Evolutionary conservation across 345 rosid genomes (phyloP), one percentile per base, ranked within the genome.

Genomic region (Nephelium lappaceum): DNA sequence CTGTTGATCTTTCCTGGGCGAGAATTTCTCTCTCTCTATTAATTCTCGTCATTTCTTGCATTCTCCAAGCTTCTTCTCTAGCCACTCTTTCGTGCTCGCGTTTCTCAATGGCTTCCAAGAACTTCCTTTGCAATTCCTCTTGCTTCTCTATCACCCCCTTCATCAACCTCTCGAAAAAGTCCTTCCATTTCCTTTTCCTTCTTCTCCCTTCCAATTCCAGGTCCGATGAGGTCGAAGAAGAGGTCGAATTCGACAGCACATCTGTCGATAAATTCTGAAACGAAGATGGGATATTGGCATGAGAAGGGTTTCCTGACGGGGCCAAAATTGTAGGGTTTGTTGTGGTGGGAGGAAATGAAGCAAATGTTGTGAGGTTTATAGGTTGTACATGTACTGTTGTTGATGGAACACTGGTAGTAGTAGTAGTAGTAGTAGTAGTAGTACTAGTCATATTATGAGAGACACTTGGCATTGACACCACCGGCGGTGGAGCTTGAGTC

Each of bases 11-110:
- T 81, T 95, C 98, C 72, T 89, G 92, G 38, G 90, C 92, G 38
- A 93, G 77, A 71, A 90, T 90, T 78, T 93, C 94, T 0, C 89
- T 84, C 42, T 95, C 95, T 21, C 87, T 77, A 79, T 81, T 89
- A 61, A 95, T 87, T 78, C 95, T 72, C 0, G 93, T 84, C 49
- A 90, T 84, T 71, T 93, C 98, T 74, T 93, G 98, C 77, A 78
- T 70, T 79, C 93, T 87, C 98, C 98, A 95, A 62, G 94, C 86
- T 39, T 95, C 97, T 80, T 95, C 98, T n/a, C 92, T 83, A 2
- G 49, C 81, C 73, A 88, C 67, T 77, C 94, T 87, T 55, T 95
- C 97, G 0, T 83, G 89, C 21, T 95, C 98, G 2, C 89, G 81
- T 77, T 85, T 92, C 80, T 93, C 98, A 10, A 95, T 87, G 5